Conservation (phyloP, 2,329 filamentous ascomycete species). For the Shiraia sp. region DNA sequence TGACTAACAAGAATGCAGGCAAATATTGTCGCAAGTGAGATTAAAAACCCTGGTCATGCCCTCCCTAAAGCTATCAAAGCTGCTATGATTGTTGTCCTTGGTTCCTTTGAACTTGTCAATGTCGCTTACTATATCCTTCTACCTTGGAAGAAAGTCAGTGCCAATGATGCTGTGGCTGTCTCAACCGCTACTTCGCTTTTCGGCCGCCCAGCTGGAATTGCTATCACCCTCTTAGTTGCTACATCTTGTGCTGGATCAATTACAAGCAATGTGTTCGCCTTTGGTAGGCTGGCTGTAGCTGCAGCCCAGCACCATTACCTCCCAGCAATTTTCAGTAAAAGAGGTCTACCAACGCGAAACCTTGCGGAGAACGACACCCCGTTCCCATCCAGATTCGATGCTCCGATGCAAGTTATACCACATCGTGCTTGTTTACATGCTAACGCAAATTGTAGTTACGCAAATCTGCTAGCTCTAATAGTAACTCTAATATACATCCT, state of each 20-base stretch:
- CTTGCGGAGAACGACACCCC: slow-evolving; percentile 4
- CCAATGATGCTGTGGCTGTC: slow-evolving; percentile 65
- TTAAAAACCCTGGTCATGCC: slow-evolving; percentile 38
- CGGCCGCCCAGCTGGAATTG: slow-evolving; percentile 57
- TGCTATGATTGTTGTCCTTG: slow-evolving; percentile 62
- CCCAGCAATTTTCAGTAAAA: slow-evolving; percentile 35
- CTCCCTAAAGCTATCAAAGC: slow-evolving; percentile 66
- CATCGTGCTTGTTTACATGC: neutral
- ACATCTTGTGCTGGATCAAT: slow-evolving; percentile 65
- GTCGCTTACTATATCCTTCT: slow-evolving; percentile 66
- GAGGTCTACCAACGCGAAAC: slow-evolving; percentile 26
- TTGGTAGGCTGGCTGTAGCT: slow-evolving; percentile 64
- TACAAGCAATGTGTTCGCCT: slow-evolving; percentile 65
- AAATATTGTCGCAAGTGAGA: slow-evolving; percentile 45
- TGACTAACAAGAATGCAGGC: slow-evolving; percentile 22
- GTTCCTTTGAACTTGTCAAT: slow-evolving; percentile 64
- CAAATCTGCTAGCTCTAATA: slow-evolving; percentile 30
- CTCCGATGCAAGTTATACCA: slow-evolving; percentile 33
- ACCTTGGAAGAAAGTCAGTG: slow-evolving; percentile 62
- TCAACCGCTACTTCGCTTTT: slow-evolving; percentile 55
- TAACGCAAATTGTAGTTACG: slow-evolving; percentile 26
- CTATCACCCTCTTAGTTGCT: slow-evolving; percentile 61
- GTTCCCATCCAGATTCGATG: slow-evolving; percentile 26
- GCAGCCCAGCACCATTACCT: slow-evolving; percentile 48
- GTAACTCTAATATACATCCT: slow-evolving; percentile 61